A percentile compares a stretch with the other conserved stretches of the same genome.
Evolutionary conservation across 345 rosid species (phyloP).

Genomic region (Boechera divaricarpa): DNA sequence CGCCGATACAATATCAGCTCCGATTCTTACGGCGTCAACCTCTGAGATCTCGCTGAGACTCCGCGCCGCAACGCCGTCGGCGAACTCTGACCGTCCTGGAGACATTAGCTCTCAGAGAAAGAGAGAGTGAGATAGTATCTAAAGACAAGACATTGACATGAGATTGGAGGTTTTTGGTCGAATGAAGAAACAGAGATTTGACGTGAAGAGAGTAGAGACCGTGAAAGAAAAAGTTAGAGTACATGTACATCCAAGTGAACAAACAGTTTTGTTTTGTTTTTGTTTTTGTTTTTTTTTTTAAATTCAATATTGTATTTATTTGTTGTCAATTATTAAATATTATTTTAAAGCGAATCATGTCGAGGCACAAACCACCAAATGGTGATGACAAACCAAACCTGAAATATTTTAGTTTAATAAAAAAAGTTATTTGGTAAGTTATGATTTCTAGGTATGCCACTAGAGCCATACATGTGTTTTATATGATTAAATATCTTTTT

Average conservation of each 20-base stretch:
- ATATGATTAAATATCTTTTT: neutral
- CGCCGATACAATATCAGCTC: conserved; percentile 74
- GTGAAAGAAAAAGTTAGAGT: conserved; percentile 41
- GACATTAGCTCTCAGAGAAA: conserved; percentile 40
- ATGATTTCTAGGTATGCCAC: conserved; percentile 21
- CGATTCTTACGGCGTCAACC: conserved; percentile 51
- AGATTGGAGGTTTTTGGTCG: conserved; percentile 35
- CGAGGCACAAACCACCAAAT: conserved; percentile 31
- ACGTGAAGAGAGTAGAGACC: conserved; percentile 29
- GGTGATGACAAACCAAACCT: conserved; percentile 38
- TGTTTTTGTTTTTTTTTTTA: neutral
- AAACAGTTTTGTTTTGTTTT: conserved; percentile 11
- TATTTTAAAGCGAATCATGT: conserved; percentile 30
- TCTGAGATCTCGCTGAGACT: conserved; percentile 74
- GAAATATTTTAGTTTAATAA: neutral
- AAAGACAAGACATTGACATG: conserved; percentile 33
- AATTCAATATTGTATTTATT: neutral
- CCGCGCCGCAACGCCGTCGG: conserved; percentile 48
- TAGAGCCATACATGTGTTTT: neutral
- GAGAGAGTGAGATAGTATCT: conserved; percentile 18
- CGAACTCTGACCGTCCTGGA: conserved; percentile 23
- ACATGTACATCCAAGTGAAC: conserved; percentile 29
- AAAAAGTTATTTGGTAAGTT: conserved; percentile 26
- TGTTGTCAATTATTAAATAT: conserved; percentile 1
- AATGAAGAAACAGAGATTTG: conserved; percentile 36